Evolutionary conservation across 331 rosid species (phyloP).

Genomic region (Erythrophleum ivorense): DNA sequence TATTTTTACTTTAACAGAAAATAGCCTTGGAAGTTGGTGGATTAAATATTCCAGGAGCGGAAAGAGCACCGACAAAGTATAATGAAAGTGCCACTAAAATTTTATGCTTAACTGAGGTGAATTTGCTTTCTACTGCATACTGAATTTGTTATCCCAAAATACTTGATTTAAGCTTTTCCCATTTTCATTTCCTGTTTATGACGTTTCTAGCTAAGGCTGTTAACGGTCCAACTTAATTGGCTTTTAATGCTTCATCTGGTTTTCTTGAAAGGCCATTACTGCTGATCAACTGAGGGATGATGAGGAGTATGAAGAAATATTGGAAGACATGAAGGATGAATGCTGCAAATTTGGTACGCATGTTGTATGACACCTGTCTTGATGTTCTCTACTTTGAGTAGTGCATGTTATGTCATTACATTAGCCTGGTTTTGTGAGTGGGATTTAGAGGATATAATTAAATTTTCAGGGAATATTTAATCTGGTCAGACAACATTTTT

Average conservation of each 20-base stretch:
- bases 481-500: background rate
- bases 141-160: conserved; percentile 18
- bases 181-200: conserved; percentile 14
- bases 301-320: conserved; percentile 68
- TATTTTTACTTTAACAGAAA: conserved; percentile 50
- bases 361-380: conserved; percentile 11
- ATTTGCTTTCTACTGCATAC: conserved; percentile 23
- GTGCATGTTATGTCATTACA: conserved; percentile 1
- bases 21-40: conserved; percentile 68
- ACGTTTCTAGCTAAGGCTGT: conserved; percentile 19
- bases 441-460: conserved; percentile 7
- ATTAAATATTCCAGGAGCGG: conserved; percentile 51
- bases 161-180: background rate
- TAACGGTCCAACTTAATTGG: conserved; percentile 22
- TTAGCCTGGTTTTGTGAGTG: conserved; percentile 18
- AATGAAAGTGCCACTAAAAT: conserved; percentile 66
- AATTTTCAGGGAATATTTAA: conserved; percentile 21
- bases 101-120: conserved; percentile 76
- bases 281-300: conserved; percentile 62
- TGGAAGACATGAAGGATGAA: conserved; percentile 86
- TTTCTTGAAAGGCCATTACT: conserved; percentile 58
- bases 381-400: conserved; percentile 1
- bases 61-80: conserved; percentile 41
- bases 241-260: conserved; percentile 27
- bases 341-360: conserved; percentile 83